Evolutionary conservation across 139 green algal genomes (phyloP).

Genomic region (Chlamydomonas schloesseri): DNA sequence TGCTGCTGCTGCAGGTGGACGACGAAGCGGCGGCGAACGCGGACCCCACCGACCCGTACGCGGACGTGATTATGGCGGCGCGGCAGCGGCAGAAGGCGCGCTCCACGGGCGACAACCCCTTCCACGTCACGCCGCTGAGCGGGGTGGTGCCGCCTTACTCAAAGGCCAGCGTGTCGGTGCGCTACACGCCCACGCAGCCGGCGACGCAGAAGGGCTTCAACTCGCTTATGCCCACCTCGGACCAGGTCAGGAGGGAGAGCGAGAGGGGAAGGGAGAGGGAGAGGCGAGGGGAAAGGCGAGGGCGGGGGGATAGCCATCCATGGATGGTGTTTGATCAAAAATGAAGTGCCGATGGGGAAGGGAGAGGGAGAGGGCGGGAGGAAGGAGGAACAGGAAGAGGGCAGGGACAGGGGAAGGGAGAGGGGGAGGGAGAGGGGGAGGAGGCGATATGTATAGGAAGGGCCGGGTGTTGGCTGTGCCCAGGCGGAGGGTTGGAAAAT

Average conservation of each 20-base stretch:
- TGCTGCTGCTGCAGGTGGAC: conserved; percentile 2
- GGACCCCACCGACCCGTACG: conserved; percentile 57
- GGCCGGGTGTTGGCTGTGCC: too few relatives aligned
- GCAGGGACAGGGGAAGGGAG: too few relatives aligned
- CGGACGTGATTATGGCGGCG: conserved; percentile 55
- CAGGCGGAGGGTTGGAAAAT: too few relatives aligned
- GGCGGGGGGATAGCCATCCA: background rate
- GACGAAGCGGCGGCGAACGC: conserved; percentile 35
- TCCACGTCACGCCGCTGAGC: conserved; percentile 50
- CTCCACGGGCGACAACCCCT: conserved; percentile 58
- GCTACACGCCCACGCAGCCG: conserved; percentile 45
- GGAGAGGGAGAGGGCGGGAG: too few relatives aligned
- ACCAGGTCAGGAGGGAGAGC: background rate
- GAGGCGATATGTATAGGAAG: too few relatives aligned
- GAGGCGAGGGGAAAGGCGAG: too few relatives aligned
- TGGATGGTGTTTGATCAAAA: too few relatives aligned
- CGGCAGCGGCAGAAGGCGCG: conserved; percentile 57
- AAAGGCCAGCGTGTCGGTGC: conserved; percentile 40
- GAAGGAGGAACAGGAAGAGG: too few relatives aligned
- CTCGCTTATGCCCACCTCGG: background rate
- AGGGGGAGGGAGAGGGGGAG: too few relatives aligned
- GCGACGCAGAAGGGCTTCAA: conserved; percentile 44
- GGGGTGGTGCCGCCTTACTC: conserved; percentile 43
- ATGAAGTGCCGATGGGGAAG: too few relatives aligned
- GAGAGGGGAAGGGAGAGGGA: too few relatives aligned